These are phyloP conservation scores for Botryotinia narcissicola DNA, from an alignment of 2,329 filamentous ascomycete genomes.

Conservation along the genomic window DNA sequence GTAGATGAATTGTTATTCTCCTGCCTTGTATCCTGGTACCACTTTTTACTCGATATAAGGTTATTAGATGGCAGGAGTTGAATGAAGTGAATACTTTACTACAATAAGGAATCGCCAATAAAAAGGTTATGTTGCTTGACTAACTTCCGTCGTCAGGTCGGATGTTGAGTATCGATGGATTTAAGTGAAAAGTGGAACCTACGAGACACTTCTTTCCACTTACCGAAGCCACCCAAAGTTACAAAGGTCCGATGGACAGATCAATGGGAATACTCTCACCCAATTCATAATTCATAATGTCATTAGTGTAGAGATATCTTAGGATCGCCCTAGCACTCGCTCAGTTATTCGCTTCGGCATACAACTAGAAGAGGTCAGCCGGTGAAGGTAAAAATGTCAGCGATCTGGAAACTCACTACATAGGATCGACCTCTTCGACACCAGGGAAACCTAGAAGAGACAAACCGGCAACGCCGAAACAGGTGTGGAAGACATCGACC, in stretches of 20 bases:
- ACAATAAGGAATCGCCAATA: background rate
- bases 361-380: constrained; percentile 48
- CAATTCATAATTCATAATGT: background rate
- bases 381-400: background rate
- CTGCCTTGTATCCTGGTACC: constrained; percentile 68
- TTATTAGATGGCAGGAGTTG: constrained; percentile 69
- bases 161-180: background rate
- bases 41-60: constrained; percentile 52
- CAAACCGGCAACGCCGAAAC: constrained; percentile 84
- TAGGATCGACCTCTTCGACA: constrained; percentile 77
- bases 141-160: background rate
- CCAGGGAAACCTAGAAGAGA: constrained; percentile 78
- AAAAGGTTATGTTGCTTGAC: background rate
- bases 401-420: constrained; percentile 60
- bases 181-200: background rate
- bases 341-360: constrained; percentile 68
- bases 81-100: background rate
- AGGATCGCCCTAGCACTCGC: constrained; percentile 50
- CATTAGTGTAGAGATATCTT: constrained; percentile 6
- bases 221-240: background rate
- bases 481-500: constrained; percentile 96
- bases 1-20: constrained; percentile 54
- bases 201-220: background rate
- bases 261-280: background rate
- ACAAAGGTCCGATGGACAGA: too few species aligned